A percentile compares a stretch with the other conserved stretches of the same genome.
These are phyloP conservation scores for Davidsoniella neocaledoniae DNA, from an alignment of 2,329 filamentous ascomycete species.

Conservation along the genomic window DNA sequence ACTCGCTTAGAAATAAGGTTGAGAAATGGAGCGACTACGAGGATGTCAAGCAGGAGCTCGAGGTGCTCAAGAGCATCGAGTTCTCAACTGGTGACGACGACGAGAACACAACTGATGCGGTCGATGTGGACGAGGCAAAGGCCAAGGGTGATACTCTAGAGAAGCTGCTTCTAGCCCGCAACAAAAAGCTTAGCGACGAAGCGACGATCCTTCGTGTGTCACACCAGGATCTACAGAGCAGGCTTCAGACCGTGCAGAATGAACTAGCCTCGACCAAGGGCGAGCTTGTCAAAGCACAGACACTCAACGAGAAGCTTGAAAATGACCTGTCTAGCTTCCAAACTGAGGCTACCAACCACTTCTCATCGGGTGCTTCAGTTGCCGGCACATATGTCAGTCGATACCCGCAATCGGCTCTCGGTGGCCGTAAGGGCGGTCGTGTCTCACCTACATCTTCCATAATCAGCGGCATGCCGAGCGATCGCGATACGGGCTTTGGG, in stretches of 20 bases:
- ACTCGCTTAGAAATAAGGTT: slow-evolving; percentile 62
- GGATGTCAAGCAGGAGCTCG: slow-evolving; percentile 86
- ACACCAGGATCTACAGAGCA: slow-evolving; percentile 73
- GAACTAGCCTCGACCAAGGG: slow-evolving; percentile 69
- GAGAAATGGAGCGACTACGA: slow-evolving; percentile 90
- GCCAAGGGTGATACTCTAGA: slow-evolving; percentile 65
- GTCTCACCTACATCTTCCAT: slow-evolving; percentile 93
- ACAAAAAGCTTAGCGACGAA: slow-evolving; percentile 93
- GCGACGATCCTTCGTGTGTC: slow-evolving; percentile 84
- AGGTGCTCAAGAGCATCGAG: slow-evolving; percentile 94
- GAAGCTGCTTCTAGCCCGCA: slow-evolving; percentile 75
- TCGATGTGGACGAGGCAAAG: slow-evolving; percentile 25
- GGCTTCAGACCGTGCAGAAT: slow-evolving; percentile 65
- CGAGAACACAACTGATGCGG: slow-evolving; percentile 19
- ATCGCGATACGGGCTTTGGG: slow-evolving; percentile 49
- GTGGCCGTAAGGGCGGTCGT: slow-evolving; percentile 46
- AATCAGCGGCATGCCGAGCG: slow-evolving; percentile 57
- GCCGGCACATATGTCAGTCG: slow-evolving; percentile 79
- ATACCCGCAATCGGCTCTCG: slow-evolving; percentile 47
- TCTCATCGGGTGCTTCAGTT: slow-evolving; percentile 80
- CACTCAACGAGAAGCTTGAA: slow-evolving; percentile 76
- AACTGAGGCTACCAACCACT: slow-evolving; percentile 57
- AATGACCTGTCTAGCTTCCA: slow-evolving; percentile 81
- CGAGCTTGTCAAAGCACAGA: slow-evolving; percentile 71
- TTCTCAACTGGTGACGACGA: slow-evolving; percentile 84